phyloP scores from a whole-genome alignment of 331 rosid genomes.

The Pyrus hybrid region DNA sequence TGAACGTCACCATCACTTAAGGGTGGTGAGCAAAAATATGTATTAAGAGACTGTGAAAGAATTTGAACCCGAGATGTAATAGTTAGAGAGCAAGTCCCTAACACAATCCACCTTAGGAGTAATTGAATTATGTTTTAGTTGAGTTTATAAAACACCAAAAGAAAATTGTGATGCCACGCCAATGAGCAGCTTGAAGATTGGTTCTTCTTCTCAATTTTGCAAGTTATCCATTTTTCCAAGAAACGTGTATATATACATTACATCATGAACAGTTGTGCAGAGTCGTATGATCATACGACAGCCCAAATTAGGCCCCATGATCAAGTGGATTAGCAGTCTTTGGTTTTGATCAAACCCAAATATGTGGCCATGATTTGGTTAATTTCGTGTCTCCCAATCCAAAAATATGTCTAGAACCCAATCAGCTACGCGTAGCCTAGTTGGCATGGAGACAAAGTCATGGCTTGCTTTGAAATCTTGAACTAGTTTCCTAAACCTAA shows the following conservation, averaged over 20 bases:
- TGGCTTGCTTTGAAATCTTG: background rate
- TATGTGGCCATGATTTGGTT: background rate
- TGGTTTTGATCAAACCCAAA: background rate
- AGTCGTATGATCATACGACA: background rate
- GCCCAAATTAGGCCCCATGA: background rate
- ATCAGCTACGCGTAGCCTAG: background rate
- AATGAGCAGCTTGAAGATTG: background rate
- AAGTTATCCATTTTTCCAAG: too few relatives aligned
- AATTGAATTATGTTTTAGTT: background rate
- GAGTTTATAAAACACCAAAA: background rate
- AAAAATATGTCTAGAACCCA: background rate
- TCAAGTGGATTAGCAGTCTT: background rate
- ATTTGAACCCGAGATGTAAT: background rate
- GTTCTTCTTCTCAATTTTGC: background rate
- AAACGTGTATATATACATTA: too few relatives aligned
- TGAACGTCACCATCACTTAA: too few relatives aligned
- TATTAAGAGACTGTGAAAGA: too few relatives aligned
- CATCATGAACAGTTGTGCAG: background rate
- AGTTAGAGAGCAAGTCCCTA: background rate
- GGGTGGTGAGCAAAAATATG: too few relatives aligned
- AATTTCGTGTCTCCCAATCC: background rate
- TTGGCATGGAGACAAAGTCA: background rate
- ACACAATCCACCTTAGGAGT: background rate
- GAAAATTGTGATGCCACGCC: background rate
- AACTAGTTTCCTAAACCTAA: background rate